These are phyloP conservation scores for Aureobasidium vineae DNA, from an alignment of 2,329 filamentous ascomycete genomes.

Conservation along the genomic window DNA sequence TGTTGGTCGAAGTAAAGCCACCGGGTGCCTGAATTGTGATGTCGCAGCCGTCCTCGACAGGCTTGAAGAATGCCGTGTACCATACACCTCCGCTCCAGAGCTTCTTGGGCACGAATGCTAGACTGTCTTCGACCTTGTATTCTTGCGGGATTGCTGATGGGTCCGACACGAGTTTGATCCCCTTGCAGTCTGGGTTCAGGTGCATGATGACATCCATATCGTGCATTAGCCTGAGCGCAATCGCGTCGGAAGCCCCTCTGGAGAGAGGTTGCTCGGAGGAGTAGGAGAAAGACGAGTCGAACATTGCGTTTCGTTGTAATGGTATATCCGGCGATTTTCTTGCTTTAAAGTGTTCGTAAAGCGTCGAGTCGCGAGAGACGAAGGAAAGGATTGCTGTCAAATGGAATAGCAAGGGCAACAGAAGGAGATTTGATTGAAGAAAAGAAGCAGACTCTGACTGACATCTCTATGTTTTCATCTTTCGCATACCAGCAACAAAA, in stretches of 20 bases:
- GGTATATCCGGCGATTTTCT: background rate
- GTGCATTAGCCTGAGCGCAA: constrained; percentile 36
- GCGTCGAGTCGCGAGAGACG: background rate
- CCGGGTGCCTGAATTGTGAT: constrained; percentile 39
- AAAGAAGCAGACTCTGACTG: background rate
- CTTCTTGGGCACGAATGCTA: constrained; percentile 39
- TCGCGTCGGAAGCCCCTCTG: constrained; percentile 31
- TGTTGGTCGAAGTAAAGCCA: constrained; percentile 38
- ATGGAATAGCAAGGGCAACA: background rate
- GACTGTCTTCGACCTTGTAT: constrained; percentile 40
- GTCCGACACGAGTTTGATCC: constrained; percentile 27
- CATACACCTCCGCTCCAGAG: constrained; percentile 38
- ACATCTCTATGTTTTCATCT: background rate
- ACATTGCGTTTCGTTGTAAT: constrained; percentile 31
- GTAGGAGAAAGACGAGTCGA: constrained; percentile 38
- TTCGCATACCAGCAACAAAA: constrained; percentile 10
- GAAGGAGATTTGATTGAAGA: background rate
- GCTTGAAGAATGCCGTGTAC: constrained; percentile 37
- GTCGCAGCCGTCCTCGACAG: constrained; percentile 37
- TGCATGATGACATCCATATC: constrained; percentile 38
- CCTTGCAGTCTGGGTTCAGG: constrained; percentile 37
- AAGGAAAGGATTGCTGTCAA: background rate
- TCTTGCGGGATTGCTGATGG: constrained; percentile 19
- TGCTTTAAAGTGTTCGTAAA: background rate
- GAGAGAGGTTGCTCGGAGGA: constrained; percentile 35